Conservation (phyloP, 495 filamentous ascomycete species). For the Daldinia decipiens region DNA sequence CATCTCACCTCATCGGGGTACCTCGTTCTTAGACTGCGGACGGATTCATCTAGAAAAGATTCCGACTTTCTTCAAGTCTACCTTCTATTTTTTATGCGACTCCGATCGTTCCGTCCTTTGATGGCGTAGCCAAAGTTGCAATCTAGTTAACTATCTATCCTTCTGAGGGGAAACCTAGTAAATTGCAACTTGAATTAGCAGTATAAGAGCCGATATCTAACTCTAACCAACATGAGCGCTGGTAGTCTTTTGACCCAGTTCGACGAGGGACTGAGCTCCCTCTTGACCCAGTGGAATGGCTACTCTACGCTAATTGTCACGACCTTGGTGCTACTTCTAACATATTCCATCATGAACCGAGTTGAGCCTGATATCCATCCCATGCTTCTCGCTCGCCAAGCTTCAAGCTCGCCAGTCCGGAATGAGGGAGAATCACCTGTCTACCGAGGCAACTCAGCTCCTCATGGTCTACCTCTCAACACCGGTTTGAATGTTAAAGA, state of each 20-base stretch:
- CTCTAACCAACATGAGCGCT: constrained; percentile 59
- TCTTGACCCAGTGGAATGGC: constrained; percentile 82
- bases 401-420: constrained; percentile 78
- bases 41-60: constrained; percentile 13
- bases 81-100: constrained; percentile 17
- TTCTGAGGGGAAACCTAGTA: constrained; percentile 17
- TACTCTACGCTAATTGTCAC: constrained; percentile 73
- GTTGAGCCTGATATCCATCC: constrained; percentile 90
- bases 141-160: background rate
- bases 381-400: constrained; percentile 86
- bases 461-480: constrained; percentile 83
- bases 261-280: constrained; percentile 72
- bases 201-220: constrained; percentile 9
- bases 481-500: constrained; percentile 87
- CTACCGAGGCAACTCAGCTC: constrained; percentile 82
- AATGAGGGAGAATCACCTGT: constrained; percentile 84
- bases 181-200: constrained; percentile 2
- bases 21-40: constrained; percentile 12
- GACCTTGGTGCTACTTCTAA: constrained; percentile 63
- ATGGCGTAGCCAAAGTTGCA: constrained; percentile 12
- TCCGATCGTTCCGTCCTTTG: constrained; percentile 11
- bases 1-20: constrained; percentile 25
- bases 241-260: constrained; percentile 66
- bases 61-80: constrained; percentile 12
- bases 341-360: constrained; percentile 63